Conservation (phyloP, 208 protist species). For the Trypanosoma platydactyli region DNA sequence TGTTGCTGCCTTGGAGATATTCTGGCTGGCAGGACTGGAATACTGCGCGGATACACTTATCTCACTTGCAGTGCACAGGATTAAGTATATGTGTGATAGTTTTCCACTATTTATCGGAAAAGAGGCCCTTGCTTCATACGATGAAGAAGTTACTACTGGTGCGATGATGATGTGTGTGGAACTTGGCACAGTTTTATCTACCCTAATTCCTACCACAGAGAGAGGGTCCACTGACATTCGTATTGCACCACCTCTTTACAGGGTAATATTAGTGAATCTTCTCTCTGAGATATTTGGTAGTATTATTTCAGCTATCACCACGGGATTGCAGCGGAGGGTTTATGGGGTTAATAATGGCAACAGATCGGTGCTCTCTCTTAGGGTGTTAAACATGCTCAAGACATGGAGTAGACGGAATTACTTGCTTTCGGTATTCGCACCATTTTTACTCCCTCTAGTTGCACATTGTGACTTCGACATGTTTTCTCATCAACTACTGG, state of each 20-base stretch:
- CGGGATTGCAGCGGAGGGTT: not conserved
- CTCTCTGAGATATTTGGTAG: not conserved
- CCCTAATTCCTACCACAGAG: not conserved
- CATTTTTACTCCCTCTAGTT: constrained; percentile 6
- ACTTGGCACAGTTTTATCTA: not conserved
- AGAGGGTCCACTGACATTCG: not conserved
- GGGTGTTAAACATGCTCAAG: constrained; percentile 1
- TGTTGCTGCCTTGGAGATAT: constrained; percentile 7
- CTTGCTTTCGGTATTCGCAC: constrained; percentile 13
- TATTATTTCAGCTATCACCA: not conserved
- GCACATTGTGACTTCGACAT: constrained; percentile 18
- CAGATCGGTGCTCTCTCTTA: not conserved
- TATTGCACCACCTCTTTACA: constrained; percentile 8
- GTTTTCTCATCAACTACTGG: constrained; percentile 1
- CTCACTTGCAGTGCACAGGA: not conserved
- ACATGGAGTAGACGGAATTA: not conserved
- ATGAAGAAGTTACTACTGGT: constrained; percentile 3
- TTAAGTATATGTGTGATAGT: constrained; percentile 2
- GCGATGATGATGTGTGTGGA: not conserved
- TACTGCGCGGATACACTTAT: not conserved
- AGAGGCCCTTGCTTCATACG: not conserved
- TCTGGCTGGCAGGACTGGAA: constrained; percentile 20
- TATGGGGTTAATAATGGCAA: no score
- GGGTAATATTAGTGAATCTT: constrained; percentile 9
- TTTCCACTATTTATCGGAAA: constrained; percentile 1